These are phyloP conservation scores for Nowakowskiella sp. DNA, from an alignment of 192 early-diverging fungal genomes.

Conservation along the genomic window DNA sequence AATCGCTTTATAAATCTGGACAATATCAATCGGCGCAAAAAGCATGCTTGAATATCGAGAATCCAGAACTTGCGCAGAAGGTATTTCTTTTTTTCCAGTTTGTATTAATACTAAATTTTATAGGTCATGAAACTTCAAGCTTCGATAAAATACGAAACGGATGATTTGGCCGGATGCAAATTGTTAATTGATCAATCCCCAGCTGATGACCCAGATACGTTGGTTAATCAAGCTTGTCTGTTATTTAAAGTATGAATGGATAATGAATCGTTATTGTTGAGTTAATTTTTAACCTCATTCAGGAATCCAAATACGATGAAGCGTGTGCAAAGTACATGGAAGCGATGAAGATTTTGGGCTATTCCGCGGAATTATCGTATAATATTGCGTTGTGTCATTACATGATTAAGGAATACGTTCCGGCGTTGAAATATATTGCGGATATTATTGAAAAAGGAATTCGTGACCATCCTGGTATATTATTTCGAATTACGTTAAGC, in stretches of 20 bases:
- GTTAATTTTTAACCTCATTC: neutral
- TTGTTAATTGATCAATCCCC: conserved; percentile 41
- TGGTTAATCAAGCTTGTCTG: conserved; percentile 48
- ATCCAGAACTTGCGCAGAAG: conserved; percentile 33
- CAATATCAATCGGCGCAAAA: conserved; percentile 45
- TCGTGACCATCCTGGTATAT: conserved; percentile 51
- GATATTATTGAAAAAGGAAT: conserved; percentile 58
- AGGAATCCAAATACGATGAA: conserved; percentile 54
- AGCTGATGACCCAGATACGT: conserved; percentile 43
- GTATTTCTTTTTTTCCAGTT: conserved; percentile 8
- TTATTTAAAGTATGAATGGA: conserved; percentile 40
- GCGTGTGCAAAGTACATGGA: conserved; percentile 42
- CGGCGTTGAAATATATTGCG: conserved; percentile 49
- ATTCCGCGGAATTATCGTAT: conserved; percentile 46
- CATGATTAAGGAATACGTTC: conserved; percentile 44
- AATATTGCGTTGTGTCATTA: conserved; percentile 52
- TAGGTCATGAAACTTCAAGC: conserved; percentile 52
- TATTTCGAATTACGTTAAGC: conserved; percentile 16
- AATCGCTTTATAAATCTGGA: conserved; percentile 47
- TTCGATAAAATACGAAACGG: conserved; percentile 49
- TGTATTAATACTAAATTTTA: neutral
- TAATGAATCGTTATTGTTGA: conserved; percentile 2
- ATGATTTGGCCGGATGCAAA: conserved; percentile 50
- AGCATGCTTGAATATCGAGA: conserved; percentile 38
- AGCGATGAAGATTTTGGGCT: conserved; percentile 42